phyloP scores from a whole-genome alignment of 495 filamentous ascomycete species.

The Thermochaetoides thermophila region DNA sequence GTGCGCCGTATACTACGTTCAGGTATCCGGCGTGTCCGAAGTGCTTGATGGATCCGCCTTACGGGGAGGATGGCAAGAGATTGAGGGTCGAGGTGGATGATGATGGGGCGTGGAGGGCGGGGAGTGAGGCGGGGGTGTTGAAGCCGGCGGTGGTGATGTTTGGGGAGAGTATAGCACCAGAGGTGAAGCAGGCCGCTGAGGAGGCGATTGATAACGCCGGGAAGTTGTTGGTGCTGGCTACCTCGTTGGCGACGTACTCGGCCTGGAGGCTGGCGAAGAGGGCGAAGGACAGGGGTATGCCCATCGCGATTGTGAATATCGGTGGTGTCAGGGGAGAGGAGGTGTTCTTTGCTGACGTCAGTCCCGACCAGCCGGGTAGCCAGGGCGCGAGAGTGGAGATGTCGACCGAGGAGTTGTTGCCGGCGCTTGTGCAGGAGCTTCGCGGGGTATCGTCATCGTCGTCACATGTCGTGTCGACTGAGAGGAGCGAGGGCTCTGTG shows the following conservation, averaged over 20 bases:
- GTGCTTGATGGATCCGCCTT: conserved; percentile 56
- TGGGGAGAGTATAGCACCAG: conserved; percentile 62
- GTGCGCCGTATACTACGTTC: conserved; percentile 76
- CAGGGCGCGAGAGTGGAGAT: conserved; percentile 38
- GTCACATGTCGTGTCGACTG: not conserved
- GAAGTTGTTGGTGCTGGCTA: conserved; percentile 66
- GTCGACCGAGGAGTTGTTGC: conserved; percentile 39
- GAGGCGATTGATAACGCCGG: conserved; percentile 60
- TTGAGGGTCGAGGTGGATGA: conserved; percentile 53
- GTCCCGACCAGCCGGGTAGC: conserved; percentile 30
- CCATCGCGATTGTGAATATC: conserved; percentile 71
- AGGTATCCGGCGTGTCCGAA: conserved; percentile 79
- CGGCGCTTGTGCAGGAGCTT: conserved; percentile 34
- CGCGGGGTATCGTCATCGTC: conserved; percentile 3
- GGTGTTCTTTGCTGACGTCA: conserved; percentile 42
- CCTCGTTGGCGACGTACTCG: conserved; percentile 83
- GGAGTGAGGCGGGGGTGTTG: conserved; percentile 62
- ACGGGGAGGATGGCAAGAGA: conserved; percentile 37
- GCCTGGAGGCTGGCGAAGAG: conserved; percentile 80
- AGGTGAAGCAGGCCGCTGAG: conserved; percentile 64
- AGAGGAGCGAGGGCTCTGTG: conserved; percentile 9
- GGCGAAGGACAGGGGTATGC: conserved; percentile 68
- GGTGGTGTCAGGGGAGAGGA: conserved; percentile 74
- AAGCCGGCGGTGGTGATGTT: conserved; percentile 95
- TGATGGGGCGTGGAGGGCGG: conserved; percentile 64